Base-by-base conservation (phyloP, 768 basidiomycete genomes). In the Panus rudis region DNA sequence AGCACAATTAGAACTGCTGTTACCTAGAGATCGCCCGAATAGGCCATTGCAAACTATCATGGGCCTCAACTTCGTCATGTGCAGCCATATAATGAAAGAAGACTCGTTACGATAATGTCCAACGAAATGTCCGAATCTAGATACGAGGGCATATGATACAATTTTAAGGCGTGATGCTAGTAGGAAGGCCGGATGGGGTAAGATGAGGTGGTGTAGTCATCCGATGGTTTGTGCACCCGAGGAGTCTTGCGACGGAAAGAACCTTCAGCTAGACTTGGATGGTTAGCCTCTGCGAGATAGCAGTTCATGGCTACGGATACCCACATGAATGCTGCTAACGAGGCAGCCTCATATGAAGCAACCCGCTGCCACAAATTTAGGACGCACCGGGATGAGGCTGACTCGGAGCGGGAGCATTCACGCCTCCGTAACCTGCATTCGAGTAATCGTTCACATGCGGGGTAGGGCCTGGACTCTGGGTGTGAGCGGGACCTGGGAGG, bases 301-400 rank as follows among this genome's bases (percentile, higher is more conserved):
- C 49, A 51, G 42, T 41, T 48, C 49, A 48, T 44, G 43, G 50
- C 41, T 40, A 45, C 55, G 56, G 59, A 46, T 54, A 52, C 53
- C 60, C 50, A 57, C 58, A 51, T 45, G 51, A 56, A 53, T 54
- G n/a, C n/a, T 43, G 56, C 51, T 56, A 47, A 39, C 21, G 25
- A 43, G 43, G 50, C 53, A 52, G 52, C 55, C 49, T 39, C 43
- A 45, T 17, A 32, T 25, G 21, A 23, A n/a, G n/a, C n/a, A 31
- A 38, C 19, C 42, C 28, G 17, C 35, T 19, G 25, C 39, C 37
- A 45, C 34, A n/a, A n/a, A n/a, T n/a, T n/a, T n/a, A n/a, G 42
- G 49, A 73, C 67, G 66, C 62, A 75, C 71, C 73, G 50, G 72
- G 68, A 61, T 73, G 75, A 46, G 65, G 50, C 53, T 73, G 71